Evolutionary conservation across 1,284 basidiomycete species (phyloP), one percentile per base, ranked within the genome.

Genomic region (Irpex sp.): DNA sequence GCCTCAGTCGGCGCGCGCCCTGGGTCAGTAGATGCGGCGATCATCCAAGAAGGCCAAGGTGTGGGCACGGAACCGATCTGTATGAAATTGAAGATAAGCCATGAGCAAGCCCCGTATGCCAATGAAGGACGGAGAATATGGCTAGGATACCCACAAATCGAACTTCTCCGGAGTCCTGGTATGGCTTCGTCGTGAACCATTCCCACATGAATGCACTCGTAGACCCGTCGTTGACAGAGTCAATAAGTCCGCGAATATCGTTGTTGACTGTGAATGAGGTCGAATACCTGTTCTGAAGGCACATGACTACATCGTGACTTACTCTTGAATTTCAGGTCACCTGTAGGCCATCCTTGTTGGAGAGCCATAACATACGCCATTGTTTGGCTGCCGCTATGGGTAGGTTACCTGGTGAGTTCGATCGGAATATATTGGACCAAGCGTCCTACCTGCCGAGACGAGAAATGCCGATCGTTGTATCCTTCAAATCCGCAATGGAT

Each of bases 131-230:
- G 21, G 16, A 54, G 52, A 36, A 36, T 19, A 18, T 19, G 33
- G 39, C 9, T 14, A 12, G 16, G 28, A 5, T 35, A 82, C 88
- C 65, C 69, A 91, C 90, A 70, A 95, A 94, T 52, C 89, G 85
- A 55, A 89, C 91, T 73, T 94, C 86, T 35, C 91, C 92, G 14
- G 81, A 80, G 72, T 96, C 93, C 14, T 83, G 84, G 69, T 85
- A 97, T 1, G 96, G 96, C 73, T 98, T 98, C 16, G 96, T 98
- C 2, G 96, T 98, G 75, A 97, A 98, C 91, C 92, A 95, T 74
- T 96, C 94, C 94, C 95, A 97, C 85, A 94, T 90, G 75, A 93
- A 93, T 12, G 88, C 90, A 68, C 88, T 89, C 16, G 88, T 91
- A 21, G 85, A 80, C 0, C 87, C 91, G 58, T 90, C 86, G 71